Percentiles rank a stretch among this genome's conserved stretches.
Conservation (phyloP, 2,329 filamentous ascomycete genomes). For the Westerdykella aurantiaca region DNA sequence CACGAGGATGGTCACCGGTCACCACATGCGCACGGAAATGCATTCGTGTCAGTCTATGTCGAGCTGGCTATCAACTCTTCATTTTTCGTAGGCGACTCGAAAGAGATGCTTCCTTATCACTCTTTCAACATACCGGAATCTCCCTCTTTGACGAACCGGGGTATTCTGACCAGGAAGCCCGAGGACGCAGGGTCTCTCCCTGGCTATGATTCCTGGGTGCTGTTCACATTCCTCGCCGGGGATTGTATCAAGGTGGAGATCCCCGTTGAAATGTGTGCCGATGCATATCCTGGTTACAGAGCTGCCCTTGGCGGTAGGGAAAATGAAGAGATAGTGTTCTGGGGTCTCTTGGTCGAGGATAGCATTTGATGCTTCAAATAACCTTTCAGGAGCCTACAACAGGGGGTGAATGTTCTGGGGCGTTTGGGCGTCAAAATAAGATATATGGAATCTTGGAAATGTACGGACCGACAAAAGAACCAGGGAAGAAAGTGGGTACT, state of each 20-base stretch:
- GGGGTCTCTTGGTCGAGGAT: conserved; percentile 33
- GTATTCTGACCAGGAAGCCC: conserved; percentile 27
- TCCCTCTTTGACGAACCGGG: conserved; percentile 30
- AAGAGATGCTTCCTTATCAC: conserved; percentile 34
- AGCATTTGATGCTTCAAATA: too few relatives aligned
- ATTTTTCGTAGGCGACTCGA: conserved; percentile 31
- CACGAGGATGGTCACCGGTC: conserved; percentile 11
- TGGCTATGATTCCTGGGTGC: conserved; percentile 33
- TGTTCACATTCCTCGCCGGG: conserved; percentile 34
- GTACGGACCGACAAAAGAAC: too few relatives aligned
- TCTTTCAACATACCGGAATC: conserved; percentile 26
- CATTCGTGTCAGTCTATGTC: conserved; percentile 14
- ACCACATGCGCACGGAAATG: background rate
- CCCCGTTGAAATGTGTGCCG: conserved; percentile 34
- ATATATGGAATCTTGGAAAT: too few relatives aligned
- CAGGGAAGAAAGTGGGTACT: too few relatives aligned
- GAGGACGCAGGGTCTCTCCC: conserved; percentile 28
- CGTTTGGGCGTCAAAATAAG: too few relatives aligned
- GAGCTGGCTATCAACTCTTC: conserved; percentile 30
- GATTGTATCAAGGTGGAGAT: conserved; percentile 34
- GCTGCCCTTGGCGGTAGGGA: conserved; percentile 22
- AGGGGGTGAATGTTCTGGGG: too few relatives aligned
- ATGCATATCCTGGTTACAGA: conserved; percentile 24
- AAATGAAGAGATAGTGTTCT: conserved; percentile 32
- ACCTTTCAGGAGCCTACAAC: too few relatives aligned